Evolutionary conservation across 2,329 filamentous ascomycete species (phyloP).

Genomic region (Claviceps purpurea): DNA sequence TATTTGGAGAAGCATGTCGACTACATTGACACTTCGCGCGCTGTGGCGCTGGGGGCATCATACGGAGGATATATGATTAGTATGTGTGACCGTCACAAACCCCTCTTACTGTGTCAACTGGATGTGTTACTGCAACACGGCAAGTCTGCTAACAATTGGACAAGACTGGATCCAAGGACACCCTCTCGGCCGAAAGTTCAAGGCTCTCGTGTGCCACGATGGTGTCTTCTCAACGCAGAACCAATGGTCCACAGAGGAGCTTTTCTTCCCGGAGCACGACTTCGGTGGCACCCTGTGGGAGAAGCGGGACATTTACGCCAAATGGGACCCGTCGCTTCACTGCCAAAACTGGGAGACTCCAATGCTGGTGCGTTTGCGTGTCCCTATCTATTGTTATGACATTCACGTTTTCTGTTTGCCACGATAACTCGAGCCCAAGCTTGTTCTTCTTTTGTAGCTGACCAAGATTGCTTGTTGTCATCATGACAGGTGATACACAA

Average conservation of each 20-base stretch:
- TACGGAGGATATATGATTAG: conserved; percentile 69
- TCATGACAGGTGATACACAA: conserved; percentile 56
- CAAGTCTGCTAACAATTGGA: conserved; percentile 9
- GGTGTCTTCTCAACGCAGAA: conserved; percentile 64
- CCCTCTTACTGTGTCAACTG: neutral
- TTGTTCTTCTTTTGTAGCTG: neutral
- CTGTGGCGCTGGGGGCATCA: conserved; percentile 62
- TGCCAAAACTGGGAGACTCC: conserved; percentile 70
- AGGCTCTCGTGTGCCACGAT: conserved; percentile 78
- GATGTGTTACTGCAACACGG: conserved; percentile 2
- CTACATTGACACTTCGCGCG: conserved; percentile 54
- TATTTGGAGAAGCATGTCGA: conserved; percentile 52
- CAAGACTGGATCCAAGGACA: conserved; percentile 86
- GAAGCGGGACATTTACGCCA: conserved; percentile 48
- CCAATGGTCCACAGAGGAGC: conserved; percentile 51
- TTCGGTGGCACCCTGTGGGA: conserved; percentile 51
- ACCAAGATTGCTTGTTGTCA: neutral
- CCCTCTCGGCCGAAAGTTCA: conserved; percentile 68
- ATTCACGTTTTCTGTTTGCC: neutral
- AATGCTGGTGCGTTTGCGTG: conserved; percentile 46
- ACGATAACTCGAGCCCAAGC: too few relatives aligned
- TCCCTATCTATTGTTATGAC: neutral
- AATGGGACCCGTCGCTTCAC: conserved; percentile 54
- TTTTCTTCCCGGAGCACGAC: conserved; percentile 59
- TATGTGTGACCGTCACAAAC: conserved; percentile 17